Conservation (phyloP, 1,284 basidiomycete genomes). For the Naganishia albida region DNA sequence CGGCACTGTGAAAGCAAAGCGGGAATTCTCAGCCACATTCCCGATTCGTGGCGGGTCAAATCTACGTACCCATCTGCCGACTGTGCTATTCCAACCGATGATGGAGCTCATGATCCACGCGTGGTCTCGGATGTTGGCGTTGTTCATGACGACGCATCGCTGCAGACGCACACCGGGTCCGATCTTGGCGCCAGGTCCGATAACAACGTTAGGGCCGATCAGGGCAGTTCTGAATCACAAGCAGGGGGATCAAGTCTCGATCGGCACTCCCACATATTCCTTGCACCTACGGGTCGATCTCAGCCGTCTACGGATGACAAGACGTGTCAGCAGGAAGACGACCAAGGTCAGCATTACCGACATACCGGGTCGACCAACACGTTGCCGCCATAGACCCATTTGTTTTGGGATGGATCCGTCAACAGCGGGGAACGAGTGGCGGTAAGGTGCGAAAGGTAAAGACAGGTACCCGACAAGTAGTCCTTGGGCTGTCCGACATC, state of each 20-base stretch:
- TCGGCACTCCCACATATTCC: too few relatives aligned
- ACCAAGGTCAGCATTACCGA: slow-evolving; percentile 25
- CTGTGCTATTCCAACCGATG: slow-evolving; percentile 59
- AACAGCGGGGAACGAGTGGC: slow-evolving; percentile 54
- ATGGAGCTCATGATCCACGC: slow-evolving; percentile 59
- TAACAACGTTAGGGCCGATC: slow-evolving; percentile 60
- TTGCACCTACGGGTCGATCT: slow-evolving; percentile 53
- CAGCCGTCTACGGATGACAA: slow-evolving; percentile 50
- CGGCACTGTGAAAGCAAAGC: slow-evolving; percentile 45
- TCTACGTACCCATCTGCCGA: slow-evolving; percentile 56
- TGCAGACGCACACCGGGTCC: slow-evolving; percentile 59
- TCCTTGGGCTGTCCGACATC: slow-evolving; percentile 61
- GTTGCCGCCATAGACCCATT: slow-evolving; percentile 58
- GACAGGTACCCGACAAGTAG: slow-evolving; percentile 57
- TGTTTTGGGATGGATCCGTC: slow-evolving; percentile 55
- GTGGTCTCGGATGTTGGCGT: slow-evolving; percentile 58
- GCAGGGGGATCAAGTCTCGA: too few relatives aligned
- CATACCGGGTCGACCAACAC: slow-evolving; percentile 56
- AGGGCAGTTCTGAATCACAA: slow-evolving; percentile 44
- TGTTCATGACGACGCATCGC: slow-evolving; percentile 58
- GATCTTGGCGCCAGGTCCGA: slow-evolving; percentile 58
- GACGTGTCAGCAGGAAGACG: slow-evolving; percentile 32
- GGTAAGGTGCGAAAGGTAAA: slow-evolving; percentile 59
- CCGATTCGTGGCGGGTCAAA: background rate
- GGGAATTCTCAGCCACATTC: background rate